phyloP scores from a whole-genome alignment of 805 yeast genomes.

The Saturnispora mendoncae region DNA sequence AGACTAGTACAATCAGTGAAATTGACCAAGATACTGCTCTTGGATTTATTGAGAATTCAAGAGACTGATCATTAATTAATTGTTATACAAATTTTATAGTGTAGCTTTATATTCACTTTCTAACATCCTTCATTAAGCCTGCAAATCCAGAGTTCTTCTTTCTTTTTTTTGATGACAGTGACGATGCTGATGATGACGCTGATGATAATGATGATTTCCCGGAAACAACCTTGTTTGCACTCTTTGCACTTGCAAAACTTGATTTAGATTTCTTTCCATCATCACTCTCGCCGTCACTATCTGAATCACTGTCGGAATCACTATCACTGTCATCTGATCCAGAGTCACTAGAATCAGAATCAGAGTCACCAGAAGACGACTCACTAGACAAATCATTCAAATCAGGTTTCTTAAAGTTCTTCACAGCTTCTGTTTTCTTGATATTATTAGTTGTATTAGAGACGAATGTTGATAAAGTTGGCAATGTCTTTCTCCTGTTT shows the following conservation, averaged over 20 bases:
- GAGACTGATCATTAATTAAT: conserved; percentile 9
- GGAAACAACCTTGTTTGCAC: conserved; percentile 34
- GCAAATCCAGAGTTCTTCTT: conserved; percentile 37
- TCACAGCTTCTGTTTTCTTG: conserved; percentile 1
- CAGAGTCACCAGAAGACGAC: not conserved
- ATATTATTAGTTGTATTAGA: conserved; percentile 40
- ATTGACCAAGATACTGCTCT: conserved; percentile 68
- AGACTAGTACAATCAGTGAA: conserved; percentile 68
- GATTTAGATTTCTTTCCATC: conserved; percentile 17
- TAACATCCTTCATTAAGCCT: conserved; percentile 37
- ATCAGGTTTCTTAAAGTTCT: not conserved
- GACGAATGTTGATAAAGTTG: conserved; percentile 50
- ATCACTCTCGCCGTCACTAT: conserved; percentile 9
- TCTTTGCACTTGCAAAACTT: conserved; percentile 36
- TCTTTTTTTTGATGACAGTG: conserved; percentile 23
- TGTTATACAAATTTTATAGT: not conserved
- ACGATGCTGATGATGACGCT: no score
- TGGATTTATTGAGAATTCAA: conserved; percentile 71
- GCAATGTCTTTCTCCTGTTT: conserved; percentile 20
- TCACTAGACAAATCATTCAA: conserved; percentile 1
- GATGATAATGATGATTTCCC: conserved; percentile 22
- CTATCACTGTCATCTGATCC: not conserved
- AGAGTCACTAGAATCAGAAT: not conserved
- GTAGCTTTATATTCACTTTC: conserved; percentile 5
- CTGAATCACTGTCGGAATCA: conserved; percentile 13